Evolutionary conservation across 2,329 filamentous ascomycete genomes (phyloP), one percentile per base, ranked within the genome.

Genomic region (Fusarium buxicola): DNA sequence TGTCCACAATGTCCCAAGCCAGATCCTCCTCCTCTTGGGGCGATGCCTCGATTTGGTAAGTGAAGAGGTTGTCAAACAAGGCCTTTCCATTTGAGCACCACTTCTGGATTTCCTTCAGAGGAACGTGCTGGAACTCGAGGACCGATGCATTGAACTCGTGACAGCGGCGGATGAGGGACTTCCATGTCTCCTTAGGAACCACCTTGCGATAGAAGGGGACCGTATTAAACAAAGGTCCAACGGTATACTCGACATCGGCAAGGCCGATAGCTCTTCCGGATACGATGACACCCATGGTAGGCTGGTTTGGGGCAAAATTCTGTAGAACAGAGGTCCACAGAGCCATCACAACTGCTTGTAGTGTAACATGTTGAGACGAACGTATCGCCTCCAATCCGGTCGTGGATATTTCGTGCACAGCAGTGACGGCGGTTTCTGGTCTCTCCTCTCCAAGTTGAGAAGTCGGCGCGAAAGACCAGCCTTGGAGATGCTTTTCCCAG

Each of bases 201-300:
- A 84, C 64, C 7, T 77, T 71, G 30, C 87, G 76, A 51, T 85
- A 82, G 72, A 90, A 92, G 0, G 94, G 92, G 2, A 97, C 79
- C 0, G 93, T 97, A 72, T 97, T 97, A 82, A 97, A 96, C 16
- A 97, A 78, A 0, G 94, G 94, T 0, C 94, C 94, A 36, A 95
- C 84, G 1, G 91, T 85, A 18, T 81, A 72, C 41, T 93, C 89
- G 2, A 88, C 84, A 2, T 81, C 81, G 8, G 89, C 82, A 11
- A 92, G 77, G 38, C 91, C 85, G 5, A 96, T 84, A 0, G 87
- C 85, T 57, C 94, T 84, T 1, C 94, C 94, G 7, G 93, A 95
- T 0, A 92, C 84, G 11, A 97, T 84, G 16, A 96, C 78, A 1
- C 94, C 94, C 12, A 94, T 80, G 0, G 86, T 85, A 2, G 84